Conservation (phyloP, 73 alveolate genomes). For the Symbiodinium natans region DNA sequence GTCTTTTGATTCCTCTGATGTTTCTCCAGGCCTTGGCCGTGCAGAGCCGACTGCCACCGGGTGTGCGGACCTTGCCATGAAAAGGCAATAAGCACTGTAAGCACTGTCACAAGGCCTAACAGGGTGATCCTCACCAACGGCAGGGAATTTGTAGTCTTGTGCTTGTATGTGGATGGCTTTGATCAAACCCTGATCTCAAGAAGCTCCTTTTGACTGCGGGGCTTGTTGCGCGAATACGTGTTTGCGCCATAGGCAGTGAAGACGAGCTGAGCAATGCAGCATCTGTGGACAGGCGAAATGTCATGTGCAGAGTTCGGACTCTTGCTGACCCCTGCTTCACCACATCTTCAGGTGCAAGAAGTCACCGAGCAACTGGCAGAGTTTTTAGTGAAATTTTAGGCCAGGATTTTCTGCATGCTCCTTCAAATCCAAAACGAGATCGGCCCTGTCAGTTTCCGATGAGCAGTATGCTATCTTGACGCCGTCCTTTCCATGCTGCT, state of each 20-base stretch:
- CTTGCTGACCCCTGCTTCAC: too few relatives aligned
- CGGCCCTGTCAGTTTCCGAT: conserved; percentile 30
- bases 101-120: too few relatives aligned
- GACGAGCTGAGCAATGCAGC: conserved; percentile 51
- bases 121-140: too few relatives aligned
- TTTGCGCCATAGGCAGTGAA: conserved; percentile 71
- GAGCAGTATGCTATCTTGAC: conserved; percentile 40
- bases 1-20: background rate
- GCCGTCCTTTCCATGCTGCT: conserved; percentile 29
- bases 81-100: too few relatives aligned
- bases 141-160: too few relatives aligned
- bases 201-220: too few relatives aligned
- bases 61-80: too few relatives aligned
- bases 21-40: background rate
- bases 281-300: conserved; percentile 6
- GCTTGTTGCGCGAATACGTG: too few relatives aligned
- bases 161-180: too few relatives aligned
- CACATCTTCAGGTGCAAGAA: conserved; percentile 24
- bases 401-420: background rate
- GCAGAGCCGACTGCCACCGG: background rate
- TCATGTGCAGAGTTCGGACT: background rate
- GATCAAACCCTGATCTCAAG: too few relatives aligned
- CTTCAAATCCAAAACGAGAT: too few relatives aligned
- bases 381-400: conserved; percentile 55
- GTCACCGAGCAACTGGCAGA: conserved; percentile 55